These are phyloP conservation scores for Pezizomycotina sp. DNA, from an alignment of 2,329 filamentous ascomycete species.

Conservation along the genomic window DNA sequence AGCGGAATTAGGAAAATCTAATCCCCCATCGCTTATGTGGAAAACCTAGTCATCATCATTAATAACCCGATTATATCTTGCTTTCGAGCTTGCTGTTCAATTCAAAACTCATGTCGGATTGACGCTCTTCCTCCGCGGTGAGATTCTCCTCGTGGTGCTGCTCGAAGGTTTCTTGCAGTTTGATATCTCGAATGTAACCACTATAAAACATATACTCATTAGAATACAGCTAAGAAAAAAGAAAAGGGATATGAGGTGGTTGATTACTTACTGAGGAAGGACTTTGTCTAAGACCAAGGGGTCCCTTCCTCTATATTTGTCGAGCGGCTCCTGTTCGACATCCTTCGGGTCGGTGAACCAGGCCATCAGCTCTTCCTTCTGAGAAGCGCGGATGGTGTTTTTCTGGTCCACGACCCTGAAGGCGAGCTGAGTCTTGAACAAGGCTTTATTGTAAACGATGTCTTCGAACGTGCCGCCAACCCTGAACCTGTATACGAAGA, in stretches of 20 bases:
- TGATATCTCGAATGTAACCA: constrained; percentile 39
- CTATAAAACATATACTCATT: constrained; percentile 28
- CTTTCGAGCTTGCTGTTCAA: too few species aligned
- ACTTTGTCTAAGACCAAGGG: constrained; percentile 44
- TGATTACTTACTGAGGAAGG: constrained; percentile 36
- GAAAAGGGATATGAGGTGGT: constrained; percentile 29
- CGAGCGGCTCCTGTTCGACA: constrained; percentile 37
- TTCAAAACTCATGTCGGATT: too few species aligned
- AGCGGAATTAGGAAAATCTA: too few species aligned
- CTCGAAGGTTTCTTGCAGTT: constrained; percentile 56
- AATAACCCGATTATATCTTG: too few species aligned
- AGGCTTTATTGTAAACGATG: constrained; percentile 50
- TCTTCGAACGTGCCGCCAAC: constrained; percentile 66
- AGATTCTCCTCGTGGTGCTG: constrained; percentile 49
- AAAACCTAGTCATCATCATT: too few species aligned
- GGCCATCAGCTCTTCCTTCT: constrained; percentile 34
- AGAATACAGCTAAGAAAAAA: constrained; percentile 20
- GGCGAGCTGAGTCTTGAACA: constrained; percentile 72
- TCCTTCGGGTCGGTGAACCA: constrained; percentile 44
- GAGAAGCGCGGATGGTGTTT: constrained; percentile 52
- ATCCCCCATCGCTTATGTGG: too few species aligned
- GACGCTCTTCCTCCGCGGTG: constrained; percentile 43
- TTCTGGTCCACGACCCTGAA: constrained; percentile 70
- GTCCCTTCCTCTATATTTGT: constrained; percentile 42
- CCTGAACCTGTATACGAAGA: constrained; percentile 71